phyloP scores from a whole-genome alignment of 106 monocot species.

The Cymbidium sinense region DNA sequence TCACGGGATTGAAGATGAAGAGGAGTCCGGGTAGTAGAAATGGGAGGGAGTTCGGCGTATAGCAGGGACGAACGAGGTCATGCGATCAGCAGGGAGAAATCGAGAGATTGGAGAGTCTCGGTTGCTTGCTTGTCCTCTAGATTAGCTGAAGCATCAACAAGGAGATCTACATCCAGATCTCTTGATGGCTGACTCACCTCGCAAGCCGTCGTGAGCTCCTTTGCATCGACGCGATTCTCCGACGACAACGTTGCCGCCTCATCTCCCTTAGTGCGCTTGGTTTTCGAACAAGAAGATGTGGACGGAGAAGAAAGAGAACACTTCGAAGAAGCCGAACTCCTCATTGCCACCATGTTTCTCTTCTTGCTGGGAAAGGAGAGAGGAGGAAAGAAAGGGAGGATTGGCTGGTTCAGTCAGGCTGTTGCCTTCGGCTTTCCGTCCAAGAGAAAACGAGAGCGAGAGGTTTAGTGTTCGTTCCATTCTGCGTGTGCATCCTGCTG shows the following conservation, averaged over 20 bases:
- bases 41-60: too few species aligned
- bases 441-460: too few species aligned
- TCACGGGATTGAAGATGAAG: too few species aligned
- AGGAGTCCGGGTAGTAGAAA: too few species aligned
- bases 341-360: neutral
- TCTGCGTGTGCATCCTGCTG: too few species aligned
- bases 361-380: neutral
- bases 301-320: neutral
- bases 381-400: neutral
- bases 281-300: neutral
- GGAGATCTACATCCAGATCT: neutral
- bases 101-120: too few species aligned
- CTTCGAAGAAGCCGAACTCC: conserved; percentile 1
- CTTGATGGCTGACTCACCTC: neutral
- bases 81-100: too few species aligned
- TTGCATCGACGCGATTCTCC: neutral
- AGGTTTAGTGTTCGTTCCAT: too few species aligned
- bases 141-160: neutral
- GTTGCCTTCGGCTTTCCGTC: too few species aligned
- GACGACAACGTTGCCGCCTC: neutral
- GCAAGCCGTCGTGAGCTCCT: neutral
- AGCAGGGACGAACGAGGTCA: too few species aligned
- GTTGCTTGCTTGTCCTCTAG: neutral
- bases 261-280: neutral
- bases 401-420: too few species aligned